Conservation (phyloP, 73 alveolate genomes). For the Paramecium pentaurelia region DNA sequence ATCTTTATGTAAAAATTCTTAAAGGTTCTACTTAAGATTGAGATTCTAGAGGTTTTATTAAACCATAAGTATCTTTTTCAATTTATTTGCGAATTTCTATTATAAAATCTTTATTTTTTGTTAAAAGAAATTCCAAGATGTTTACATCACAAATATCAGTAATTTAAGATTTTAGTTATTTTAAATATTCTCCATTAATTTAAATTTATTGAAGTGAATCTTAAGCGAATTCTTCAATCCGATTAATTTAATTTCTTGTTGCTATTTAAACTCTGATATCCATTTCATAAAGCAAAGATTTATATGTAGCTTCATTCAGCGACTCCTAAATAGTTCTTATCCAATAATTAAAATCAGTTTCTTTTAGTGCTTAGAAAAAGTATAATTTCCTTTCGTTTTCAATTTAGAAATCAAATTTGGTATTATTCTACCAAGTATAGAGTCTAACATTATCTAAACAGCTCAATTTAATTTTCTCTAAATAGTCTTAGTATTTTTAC, state of each 20-base stretch:
- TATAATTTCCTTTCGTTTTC: not conserved
- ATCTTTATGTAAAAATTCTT: not conserved
- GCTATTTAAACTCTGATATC: not conserved
- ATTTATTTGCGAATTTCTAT: not conserved
- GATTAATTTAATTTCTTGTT: not conserved
- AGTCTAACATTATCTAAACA: not conserved
- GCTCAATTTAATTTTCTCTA: not conserved
- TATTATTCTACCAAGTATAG: not conserved
- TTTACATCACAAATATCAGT: not conserved
- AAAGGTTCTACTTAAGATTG: not conserved
- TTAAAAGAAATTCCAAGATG: not conserved
- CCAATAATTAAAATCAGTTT: not conserved
- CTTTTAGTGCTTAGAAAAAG: not conserved
- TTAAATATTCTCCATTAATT: not conserved
- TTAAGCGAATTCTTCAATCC: not conserved
- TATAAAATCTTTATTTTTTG: not conserved
- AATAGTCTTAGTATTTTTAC: not conserved
- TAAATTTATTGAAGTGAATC: not conserved
- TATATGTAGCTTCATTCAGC: not conserved
- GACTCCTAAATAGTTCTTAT: not conserved
- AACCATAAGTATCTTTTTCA: not conserved
- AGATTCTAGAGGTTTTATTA: not conserved
- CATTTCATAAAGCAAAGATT: not conserved
- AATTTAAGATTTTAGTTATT: not conserved
- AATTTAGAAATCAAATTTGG: conserved; percentile 1